phyloP scores from a whole-genome alignment of 1,284 basidiomycete genomes.

The Malassezia cuniculi region DNA sequence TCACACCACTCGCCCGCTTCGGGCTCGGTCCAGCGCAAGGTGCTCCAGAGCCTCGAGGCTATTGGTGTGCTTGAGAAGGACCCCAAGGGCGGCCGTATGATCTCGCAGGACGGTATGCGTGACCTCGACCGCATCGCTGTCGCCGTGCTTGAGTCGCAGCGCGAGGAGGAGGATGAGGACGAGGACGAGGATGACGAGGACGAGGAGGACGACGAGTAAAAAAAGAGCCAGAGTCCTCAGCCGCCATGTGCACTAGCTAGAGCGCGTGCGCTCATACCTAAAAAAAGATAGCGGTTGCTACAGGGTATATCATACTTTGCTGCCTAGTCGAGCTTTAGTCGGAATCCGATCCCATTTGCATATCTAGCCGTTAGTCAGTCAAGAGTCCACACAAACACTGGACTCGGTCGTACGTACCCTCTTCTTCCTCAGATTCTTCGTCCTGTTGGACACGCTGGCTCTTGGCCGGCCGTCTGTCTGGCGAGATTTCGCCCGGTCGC shows the following conservation, averaged over 20 bases:
- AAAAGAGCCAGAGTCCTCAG: too few species aligned
- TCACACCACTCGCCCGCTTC: constrained; percentile 84
- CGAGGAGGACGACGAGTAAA: constrained; percentile 23
- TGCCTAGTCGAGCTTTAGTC: constrained; percentile 2
- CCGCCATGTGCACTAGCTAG: background rate
- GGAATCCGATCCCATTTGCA: too few species aligned
- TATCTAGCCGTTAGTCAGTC: too few species aligned
- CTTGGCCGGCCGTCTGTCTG: constrained; percentile 7
- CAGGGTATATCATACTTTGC: background rate
- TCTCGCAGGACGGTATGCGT: constrained; percentile 88
- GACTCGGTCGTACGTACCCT: too few species aligned
- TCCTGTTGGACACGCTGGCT: constrained; percentile 14
- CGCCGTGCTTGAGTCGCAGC: constrained; percentile 75
- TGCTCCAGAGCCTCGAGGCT: constrained; percentile 94
- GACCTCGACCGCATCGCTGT: constrained; percentile 98
- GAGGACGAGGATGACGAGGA: constrained; percentile 73
- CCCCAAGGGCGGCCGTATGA: constrained; percentile 86
- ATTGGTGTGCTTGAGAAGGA: constrained; percentile 89
- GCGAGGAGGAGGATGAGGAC: constrained; percentile 72
- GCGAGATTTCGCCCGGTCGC: constrained; percentile 45
- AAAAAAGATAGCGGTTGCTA: background rate
- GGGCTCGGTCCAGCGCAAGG: constrained; percentile 51
- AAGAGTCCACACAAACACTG: too few species aligned
- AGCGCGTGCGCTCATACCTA: background rate
- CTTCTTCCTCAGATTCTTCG: constrained; percentile 49